Percentiles rank a stretch among this genome's conserved stretches.
Conservation (phyloP, 805 yeast species). For the Starmerella stellata region DNA sequence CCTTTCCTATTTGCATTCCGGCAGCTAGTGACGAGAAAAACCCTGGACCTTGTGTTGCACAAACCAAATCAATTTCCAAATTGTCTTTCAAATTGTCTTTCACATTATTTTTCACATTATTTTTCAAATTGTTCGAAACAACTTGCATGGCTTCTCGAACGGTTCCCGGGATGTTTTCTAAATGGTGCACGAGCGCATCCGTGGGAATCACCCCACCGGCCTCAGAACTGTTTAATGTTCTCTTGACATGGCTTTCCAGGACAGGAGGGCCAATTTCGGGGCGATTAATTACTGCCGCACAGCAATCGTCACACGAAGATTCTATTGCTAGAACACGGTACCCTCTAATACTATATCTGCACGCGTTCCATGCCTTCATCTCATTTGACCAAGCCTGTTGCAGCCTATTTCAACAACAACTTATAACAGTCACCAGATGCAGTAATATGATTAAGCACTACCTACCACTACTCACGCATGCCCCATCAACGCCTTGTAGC, state of each 20-base stretch:
- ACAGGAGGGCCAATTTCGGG: constrained; percentile 26
- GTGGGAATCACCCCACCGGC: constrained; percentile 82
- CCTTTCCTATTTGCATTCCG: constrained; percentile 72
- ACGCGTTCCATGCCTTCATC: no score
- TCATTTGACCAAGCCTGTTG: no score
- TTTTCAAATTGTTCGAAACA: no score
- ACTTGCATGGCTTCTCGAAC: constrained; percentile 23
- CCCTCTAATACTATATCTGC: constrained; percentile 1
- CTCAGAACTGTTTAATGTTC: constrained; percentile 44
- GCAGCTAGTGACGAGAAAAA: constrained; percentile 78
- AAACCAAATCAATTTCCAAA: constrained; percentile 40
- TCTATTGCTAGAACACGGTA: constrained; percentile 73
- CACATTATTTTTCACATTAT: no score
- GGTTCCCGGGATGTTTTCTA: constrained; percentile 34
- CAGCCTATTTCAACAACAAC: no score
- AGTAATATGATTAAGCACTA: no score
- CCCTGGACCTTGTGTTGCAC: constrained; percentile 93
- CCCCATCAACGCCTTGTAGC: no score
- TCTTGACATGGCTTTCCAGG: constrained; percentile 40
- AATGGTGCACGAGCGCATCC: constrained; percentile 67
- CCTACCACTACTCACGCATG: no score
- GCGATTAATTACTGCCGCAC: constrained; percentile 61
- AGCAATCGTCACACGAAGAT: constrained; percentile 88
- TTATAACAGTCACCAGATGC: no score
- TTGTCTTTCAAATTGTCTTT: background rate